Conservation (phyloP, 306 rosid genomes). For the Inga oerstediana region DNA sequence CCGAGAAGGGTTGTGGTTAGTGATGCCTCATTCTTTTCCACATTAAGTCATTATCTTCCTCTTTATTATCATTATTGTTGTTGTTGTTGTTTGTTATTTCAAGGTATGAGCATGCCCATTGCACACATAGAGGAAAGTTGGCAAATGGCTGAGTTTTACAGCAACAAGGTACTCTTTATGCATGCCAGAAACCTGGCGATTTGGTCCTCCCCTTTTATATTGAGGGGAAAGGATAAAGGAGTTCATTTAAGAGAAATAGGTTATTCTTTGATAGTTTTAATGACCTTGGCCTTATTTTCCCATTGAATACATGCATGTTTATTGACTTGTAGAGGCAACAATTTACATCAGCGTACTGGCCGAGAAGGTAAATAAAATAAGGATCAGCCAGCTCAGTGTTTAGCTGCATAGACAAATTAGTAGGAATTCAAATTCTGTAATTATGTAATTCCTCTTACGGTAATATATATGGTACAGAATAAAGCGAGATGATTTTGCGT, state of each 20-base stretch:
- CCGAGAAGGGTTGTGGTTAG: conserved; percentile 89
- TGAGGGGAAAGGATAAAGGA: conserved; percentile 18
- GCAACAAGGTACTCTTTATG: conserved; percentile 78
- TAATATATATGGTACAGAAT: not conserved
- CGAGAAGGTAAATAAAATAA: conserved; percentile 31
- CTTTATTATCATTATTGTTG: not conserved
- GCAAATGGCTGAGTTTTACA: conserved; percentile 99
- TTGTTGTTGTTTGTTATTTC: conserved; percentile 27
- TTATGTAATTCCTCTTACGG: not conserved
- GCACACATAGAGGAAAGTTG: conserved; percentile 99
- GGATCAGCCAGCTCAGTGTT: conserved; percentile 23
- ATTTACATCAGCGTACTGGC: conserved; percentile 26
- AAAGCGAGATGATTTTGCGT: not conserved
- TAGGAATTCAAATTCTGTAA: conserved; percentile 12
- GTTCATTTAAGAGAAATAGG: not conserved
- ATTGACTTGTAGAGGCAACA: conserved; percentile 39
- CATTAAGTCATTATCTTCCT: conserved; percentile 23
- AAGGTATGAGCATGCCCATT: conserved; percentile 98
- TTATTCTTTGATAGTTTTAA: conserved; percentile 24
- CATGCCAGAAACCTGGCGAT: conserved; percentile 25
- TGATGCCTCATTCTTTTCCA: conserved; percentile 24
- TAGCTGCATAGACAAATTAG: conserved; percentile 11
- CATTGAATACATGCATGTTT: not conserved
- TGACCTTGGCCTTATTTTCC: conserved; percentile 1
- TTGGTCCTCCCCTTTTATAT: conserved; percentile 26